Conservation (phyloP, 345 rosid species). For the Salix udensis region DNA sequence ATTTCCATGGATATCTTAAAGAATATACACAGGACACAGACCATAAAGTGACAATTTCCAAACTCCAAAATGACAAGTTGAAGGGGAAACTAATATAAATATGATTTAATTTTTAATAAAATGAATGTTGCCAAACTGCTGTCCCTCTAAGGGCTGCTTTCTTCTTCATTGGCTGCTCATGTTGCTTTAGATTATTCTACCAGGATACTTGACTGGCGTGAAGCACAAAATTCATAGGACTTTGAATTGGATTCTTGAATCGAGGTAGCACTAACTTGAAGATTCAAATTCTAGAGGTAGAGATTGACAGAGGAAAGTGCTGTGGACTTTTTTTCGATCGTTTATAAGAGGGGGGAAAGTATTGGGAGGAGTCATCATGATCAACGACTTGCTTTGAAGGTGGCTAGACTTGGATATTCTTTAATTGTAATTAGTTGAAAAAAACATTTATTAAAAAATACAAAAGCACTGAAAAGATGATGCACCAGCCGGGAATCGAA, state of each 20-base stretch:
- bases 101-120: neutral
- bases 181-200: neutral
- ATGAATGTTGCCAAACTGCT: neutral
- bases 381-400: neutral
- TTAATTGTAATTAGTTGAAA: no score
- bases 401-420: neutral
- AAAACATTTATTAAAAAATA: no score
- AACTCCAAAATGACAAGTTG: neutral
- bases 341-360: neutral
- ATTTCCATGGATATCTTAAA: neutral
- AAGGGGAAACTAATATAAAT: neutral
- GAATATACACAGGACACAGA: neutral
- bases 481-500: constrained; percentile 26
- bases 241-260: neutral
- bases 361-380: neutral
- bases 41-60: neutral
- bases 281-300: neutral
- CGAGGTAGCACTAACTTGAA: neutral
- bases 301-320: neutral
- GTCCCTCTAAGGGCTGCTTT: neutral
- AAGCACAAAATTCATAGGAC: neutral
- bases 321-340: neutral
- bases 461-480: no score
- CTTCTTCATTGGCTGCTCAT: neutral
- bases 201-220: neutral